A percentile compares a stretch with the other conserved stretches of the same genome.
Conservation (phyloP, 169 alveolate species). For the Plasmodium berghei region DNA sequence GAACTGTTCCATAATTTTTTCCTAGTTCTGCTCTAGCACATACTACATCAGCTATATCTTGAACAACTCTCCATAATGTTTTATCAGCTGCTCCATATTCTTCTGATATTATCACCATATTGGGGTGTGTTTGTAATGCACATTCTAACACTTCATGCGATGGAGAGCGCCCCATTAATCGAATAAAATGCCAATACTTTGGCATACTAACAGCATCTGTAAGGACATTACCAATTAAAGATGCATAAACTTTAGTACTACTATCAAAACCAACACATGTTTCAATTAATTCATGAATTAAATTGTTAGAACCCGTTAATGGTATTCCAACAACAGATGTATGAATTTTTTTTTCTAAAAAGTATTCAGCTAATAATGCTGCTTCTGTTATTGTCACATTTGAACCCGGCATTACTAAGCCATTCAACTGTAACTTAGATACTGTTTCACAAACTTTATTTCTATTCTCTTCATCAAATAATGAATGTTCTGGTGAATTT, state of each 20-base stretch:
- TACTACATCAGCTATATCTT: slow-evolving; percentile 96
- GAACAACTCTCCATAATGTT: slow-evolving; percentile 94
- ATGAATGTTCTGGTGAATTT: slow-evolving; percentile 84
- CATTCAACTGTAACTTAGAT: slow-evolving; percentile 90
- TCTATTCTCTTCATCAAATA: slow-evolving; percentile 80
- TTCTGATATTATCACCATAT: slow-evolving; percentile 95
- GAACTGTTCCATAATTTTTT: slow-evolving; percentile 95
- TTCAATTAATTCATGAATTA: slow-evolving; percentile 92
- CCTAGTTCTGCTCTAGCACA: slow-evolving; percentile 94
- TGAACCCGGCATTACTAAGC: slow-evolving; percentile 97
- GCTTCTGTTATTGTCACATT: slow-evolving; percentile 96
- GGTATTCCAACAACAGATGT: slow-evolving; percentile 97
- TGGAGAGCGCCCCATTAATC: slow-evolving; percentile 98
- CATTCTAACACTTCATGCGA: slow-evolving; percentile 95
- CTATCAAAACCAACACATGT: slow-evolving; percentile 98
- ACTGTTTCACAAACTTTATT: slow-evolving; percentile 87
- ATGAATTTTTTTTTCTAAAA: slow-evolving; percentile 87
- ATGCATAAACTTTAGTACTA: slow-evolving; percentile 96
- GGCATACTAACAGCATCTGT: slow-evolving; percentile 98
- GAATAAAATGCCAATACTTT: slow-evolving; percentile 98
- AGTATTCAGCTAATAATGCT: slow-evolving; percentile 92
- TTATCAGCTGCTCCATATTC: slow-evolving; percentile 95
- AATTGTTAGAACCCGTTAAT: slow-evolving; percentile 94
- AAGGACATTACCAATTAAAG: slow-evolving; percentile 97
- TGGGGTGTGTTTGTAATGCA: slow-evolving; percentile 98